A percentile compares a stretch with the other conserved stretches of the same genome.
Conservation (phyloP, 768 basidiomycete genomes). For the Lentinula sp. region DNA sequence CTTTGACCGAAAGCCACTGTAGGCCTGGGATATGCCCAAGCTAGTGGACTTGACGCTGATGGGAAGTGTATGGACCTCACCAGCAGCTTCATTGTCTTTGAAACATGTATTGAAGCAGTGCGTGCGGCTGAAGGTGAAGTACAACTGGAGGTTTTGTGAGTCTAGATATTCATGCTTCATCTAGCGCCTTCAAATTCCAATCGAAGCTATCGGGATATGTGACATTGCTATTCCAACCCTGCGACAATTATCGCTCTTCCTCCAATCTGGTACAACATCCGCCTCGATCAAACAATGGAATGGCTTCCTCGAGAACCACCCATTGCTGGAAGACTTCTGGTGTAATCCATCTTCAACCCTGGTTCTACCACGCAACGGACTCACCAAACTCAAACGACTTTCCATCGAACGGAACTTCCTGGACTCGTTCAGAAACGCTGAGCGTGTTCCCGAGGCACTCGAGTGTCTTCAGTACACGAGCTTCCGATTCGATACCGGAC, state of each 20-base stretch:
- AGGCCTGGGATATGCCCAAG: conserved; percentile 24
- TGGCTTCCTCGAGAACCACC: conserved; percentile 38
- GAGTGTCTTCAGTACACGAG: background rate
- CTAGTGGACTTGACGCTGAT: conserved; percentile 21
- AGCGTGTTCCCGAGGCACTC: background rate
- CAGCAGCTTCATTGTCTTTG: conserved; percentile 16
- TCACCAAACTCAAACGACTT: conserved; percentile 35
- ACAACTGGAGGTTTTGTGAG: background rate
- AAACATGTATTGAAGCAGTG: conserved; percentile 22
- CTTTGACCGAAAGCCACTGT: background rate
- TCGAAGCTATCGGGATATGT: conserved; percentile 33
- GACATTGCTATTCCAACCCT: conserved; percentile 33
- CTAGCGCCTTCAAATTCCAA: conserved; percentile 39
- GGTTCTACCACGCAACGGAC: conserved; percentile 23
- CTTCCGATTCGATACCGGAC: background rate
- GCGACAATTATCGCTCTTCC: conserved; percentile 31
- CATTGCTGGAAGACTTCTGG: conserved; percentile 36
- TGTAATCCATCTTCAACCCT: conserved; percentile 37
- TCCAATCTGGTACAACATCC: conserved; percentile 32
- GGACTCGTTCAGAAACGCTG: background rate
- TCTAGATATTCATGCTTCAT: background rate
- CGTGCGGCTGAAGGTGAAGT: conserved; percentile 20
- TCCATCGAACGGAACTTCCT: conserved; percentile 27
- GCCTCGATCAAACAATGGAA: conserved; percentile 27
- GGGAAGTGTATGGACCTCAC: conserved; percentile 23